A percentile compares a stretch with the other conserved stretches of the same genome.
These are phyloP conservation scores for Penicillium canariense DNA, from an alignment of 495 filamentous ascomycete genomes.

Conservation along the genomic window DNA sequence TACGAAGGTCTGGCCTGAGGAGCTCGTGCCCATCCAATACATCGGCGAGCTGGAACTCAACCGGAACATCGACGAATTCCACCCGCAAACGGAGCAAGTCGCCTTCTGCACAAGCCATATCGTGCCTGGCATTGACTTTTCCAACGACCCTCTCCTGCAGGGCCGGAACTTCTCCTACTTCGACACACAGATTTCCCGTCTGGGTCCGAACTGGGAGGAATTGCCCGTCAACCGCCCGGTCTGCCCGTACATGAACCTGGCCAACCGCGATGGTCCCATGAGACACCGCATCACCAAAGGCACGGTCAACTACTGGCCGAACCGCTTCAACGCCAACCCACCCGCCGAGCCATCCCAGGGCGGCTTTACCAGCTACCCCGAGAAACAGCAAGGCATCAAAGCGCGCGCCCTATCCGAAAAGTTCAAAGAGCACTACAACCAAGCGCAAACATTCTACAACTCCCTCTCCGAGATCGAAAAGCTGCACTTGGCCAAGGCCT, in stretches of 20 bases:
- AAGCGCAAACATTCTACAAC: conserved; percentile 72
- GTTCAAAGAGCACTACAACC: conserved; percentile 75
- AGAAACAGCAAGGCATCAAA: conserved; percentile 67
- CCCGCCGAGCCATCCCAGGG: conserved; percentile 59
- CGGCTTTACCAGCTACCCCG: conserved; percentile 66
- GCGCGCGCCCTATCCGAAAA: conserved; percentile 66
- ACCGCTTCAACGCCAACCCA: conserved; percentile 64
- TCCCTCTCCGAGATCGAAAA: conserved; percentile 71
- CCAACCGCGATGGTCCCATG: conserved; percentile 45
- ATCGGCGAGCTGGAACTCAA: conserved; percentile 84
- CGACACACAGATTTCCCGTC: conserved; percentile 79
- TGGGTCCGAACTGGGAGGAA: conserved; percentile 84
- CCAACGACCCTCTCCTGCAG: conserved; percentile 78
- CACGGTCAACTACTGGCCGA: conserved; percentile 87
- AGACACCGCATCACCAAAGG: conserved; percentile 59
- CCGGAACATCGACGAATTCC: conserved; percentile 81
- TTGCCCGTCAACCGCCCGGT: conserved; percentile 77
- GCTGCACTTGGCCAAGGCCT: conserved; percentile 63
- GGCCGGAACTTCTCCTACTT: conserved; percentile 86
- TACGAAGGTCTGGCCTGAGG: conserved; percentile 91
- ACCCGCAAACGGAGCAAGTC: conserved; percentile 74
- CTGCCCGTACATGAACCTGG: conserved; percentile 59
- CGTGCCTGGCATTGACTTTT: conserved; percentile 85
- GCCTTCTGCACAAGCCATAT: conserved; percentile 87
- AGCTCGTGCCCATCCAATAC: conserved; percentile 72